Conservation (phyloP, 2,329 filamentous ascomycete genomes). For the Penicillium crustosum region DNA sequence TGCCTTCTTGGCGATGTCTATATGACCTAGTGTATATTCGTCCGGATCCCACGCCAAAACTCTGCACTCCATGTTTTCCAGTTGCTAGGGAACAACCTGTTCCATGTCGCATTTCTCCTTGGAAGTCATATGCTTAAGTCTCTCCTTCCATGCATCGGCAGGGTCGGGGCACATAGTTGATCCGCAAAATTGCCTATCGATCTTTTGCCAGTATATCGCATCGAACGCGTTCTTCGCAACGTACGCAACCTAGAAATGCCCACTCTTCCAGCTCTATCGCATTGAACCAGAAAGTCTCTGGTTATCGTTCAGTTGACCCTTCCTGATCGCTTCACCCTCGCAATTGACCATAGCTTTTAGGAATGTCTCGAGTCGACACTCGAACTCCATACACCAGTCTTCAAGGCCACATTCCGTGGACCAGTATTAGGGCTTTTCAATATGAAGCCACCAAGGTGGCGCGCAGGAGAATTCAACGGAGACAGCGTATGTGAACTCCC, state of each 20-base stretch:
- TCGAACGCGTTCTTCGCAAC: conserved; percentile 13
- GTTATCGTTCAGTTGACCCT: not conserved
- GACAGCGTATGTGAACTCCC: conserved; percentile 23
- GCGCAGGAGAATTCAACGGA: conserved; percentile 21
- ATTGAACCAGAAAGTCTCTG: conserved; percentile 20
- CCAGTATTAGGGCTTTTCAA: conserved; percentile 27
- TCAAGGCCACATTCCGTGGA: conserved; percentile 13
- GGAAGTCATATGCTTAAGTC: not conserved
- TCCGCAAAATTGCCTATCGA: conserved; percentile 14
- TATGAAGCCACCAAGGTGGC: conserved; percentile 27
- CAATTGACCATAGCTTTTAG: conserved; percentile 12
- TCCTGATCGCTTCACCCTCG: conserved; percentile 8
- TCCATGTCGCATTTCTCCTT: not conserved
- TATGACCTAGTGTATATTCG: not conserved
- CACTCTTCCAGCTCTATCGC: not conserved
- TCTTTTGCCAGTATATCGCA: conserved; percentile 10
- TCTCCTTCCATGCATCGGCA: not conserved
- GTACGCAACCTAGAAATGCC: not conserved
- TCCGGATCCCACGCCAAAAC: not conserved
- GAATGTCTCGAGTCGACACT: conserved; percentile 19
- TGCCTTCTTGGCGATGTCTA: not conserved
- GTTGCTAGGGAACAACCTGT: not conserved
- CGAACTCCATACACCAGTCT: conserved; percentile 16
- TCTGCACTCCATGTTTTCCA: not conserved
- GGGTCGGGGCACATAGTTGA: not conserved